phyloP scores from a whole-genome alignment of 176 grass and related monocot genomes.

The Carex scoparia region DNA sequence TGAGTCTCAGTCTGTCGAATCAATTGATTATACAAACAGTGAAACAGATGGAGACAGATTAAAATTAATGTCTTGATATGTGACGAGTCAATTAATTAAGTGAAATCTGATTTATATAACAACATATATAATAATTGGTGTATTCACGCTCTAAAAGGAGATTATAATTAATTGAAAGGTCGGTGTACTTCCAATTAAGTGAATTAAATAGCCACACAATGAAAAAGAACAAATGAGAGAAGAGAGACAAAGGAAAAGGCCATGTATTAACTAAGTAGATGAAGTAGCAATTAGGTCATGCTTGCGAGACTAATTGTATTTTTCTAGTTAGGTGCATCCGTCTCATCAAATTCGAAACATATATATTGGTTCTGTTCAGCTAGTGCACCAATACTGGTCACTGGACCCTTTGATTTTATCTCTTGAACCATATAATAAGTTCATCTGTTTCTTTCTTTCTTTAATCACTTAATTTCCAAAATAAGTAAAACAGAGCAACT shows the following conservation, averaged over 20 bases:
- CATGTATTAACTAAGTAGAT: background rate
- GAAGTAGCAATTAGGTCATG: background rate
- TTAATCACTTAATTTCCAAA: background rate
- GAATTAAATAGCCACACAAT: background rate
- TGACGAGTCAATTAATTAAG: background rate
- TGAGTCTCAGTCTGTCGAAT: too few relatives aligned
- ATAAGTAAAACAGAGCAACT: background rate
- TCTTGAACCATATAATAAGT: background rate
- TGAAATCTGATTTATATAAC: background rate
- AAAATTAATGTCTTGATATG: too few relatives aligned
- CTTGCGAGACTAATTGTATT: background rate
- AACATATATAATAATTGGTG: background rate
- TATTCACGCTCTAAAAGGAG: background rate
- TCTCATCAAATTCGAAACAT: background rate
- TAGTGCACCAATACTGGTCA: constrained; percentile 12
- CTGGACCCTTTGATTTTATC: constrained; percentile 13
- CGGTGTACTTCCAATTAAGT: background rate
- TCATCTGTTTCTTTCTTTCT: background rate
- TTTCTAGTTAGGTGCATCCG: constrained; percentile 21
- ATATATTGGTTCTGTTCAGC: background rate
- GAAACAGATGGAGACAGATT: too few relatives aligned
- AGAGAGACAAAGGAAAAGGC: background rate
- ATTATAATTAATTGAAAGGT: background rate
- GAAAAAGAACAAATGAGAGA: background rate
- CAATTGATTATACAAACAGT: too few relatives aligned